A percentile compares a stretch with the other conserved stretches of the same genome.
Evolutionary conservation across 2,329 filamentous ascomycete genomes (phyloP).

Genomic region (Alternaria hordeiaustralica): DNA sequence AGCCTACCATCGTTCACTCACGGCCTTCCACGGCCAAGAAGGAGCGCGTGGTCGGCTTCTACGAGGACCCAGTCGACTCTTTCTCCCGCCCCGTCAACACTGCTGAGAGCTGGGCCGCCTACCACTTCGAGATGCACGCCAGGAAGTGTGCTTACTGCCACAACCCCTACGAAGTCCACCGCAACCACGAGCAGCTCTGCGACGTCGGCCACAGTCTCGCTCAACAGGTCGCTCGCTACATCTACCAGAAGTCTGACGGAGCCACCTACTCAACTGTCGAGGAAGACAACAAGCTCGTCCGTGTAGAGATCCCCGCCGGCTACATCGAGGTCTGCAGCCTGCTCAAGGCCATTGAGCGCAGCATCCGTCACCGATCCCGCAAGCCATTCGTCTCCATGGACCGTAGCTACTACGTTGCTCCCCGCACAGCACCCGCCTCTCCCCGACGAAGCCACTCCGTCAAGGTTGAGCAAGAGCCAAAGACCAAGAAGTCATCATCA

Average conservation of each 20-base stretch:
- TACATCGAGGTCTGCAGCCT: slow-evolving; percentile 51
- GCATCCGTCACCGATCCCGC: slow-evolving; percentile 44
- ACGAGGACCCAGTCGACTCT: slow-evolving; percentile 46
- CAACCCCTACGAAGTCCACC: slow-evolving; percentile 53
- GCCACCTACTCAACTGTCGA: slow-evolving; percentile 44
- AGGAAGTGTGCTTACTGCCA: slow-evolving; percentile 53
- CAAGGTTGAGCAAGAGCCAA: slow-evolving; percentile 42
- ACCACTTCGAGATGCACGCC: slow-evolving; percentile 58
- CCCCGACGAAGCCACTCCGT: slow-evolving; percentile 37
- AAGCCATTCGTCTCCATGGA: slow-evolving; percentile 54
- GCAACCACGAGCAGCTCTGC: slow-evolving; percentile 51
- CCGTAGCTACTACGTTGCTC: slow-evolving; percentile 50
- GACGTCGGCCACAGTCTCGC: slow-evolving; percentile 53
- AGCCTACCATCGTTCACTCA: slow-evolving; percentile 45
- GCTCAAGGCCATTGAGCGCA: slow-evolving; percentile 52
- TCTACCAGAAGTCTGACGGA: slow-evolving; percentile 50
- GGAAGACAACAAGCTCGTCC: slow-evolving; percentile 52
- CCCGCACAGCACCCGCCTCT: slow-evolving; percentile 39
- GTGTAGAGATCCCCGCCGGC: slow-evolving; percentile 53
- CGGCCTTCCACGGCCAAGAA: slow-evolving; percentile 39
- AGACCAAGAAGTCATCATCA: slow-evolving; percentile 31
- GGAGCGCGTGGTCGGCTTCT: slow-evolving; percentile 45
- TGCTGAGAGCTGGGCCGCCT: slow-evolving; percentile 54
- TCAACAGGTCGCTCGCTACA: slow-evolving; percentile 52
- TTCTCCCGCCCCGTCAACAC: slow-evolving; percentile 51